Evolutionary conservation across 2,329 filamentous ascomycete genomes (phyloP).

Genomic region (Sarocladium strictum): DNA sequence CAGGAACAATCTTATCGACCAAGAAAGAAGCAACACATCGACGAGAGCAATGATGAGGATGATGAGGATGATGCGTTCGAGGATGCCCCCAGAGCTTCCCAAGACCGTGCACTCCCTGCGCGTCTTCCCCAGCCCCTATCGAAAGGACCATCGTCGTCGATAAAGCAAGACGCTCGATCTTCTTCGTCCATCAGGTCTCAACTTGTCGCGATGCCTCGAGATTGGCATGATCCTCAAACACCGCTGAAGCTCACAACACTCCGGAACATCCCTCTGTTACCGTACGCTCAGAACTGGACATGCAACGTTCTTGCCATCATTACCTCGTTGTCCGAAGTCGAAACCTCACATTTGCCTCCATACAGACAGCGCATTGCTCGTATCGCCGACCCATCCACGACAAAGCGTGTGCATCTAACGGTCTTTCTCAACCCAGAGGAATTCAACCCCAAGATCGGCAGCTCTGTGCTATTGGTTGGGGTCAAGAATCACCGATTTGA

Average conservation of each 20-base stretch:
- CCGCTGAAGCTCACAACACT: slow-evolving; percentile 48
- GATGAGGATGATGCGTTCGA: slow-evolving; percentile 5
- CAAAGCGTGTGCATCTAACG: slow-evolving; percentile 46
- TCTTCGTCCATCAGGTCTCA: slow-evolving; percentile 11
- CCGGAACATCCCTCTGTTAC: slow-evolving; percentile 42
- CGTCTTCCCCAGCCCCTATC: neutral
- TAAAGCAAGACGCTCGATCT: slow-evolving; percentile 11
- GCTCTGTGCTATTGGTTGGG: slow-evolving; percentile 43
- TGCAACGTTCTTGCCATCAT: slow-evolving; percentile 50
- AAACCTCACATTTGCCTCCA: slow-evolving; percentile 43
- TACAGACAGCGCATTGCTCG: slow-evolving; percentile 46
- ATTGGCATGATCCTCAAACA: slow-evolving; percentile 33
- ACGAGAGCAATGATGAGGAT: slow-evolving; percentile 1
- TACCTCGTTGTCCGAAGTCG: slow-evolving; percentile 38
- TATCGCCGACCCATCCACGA: slow-evolving; percentile 44
- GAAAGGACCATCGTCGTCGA: neutral
- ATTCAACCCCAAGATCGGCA: slow-evolving; percentile 42
- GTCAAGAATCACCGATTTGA: slow-evolving; percentile 55
- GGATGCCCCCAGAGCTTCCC: slow-evolving; percentile 17
- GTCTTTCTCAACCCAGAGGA: slow-evolving; percentile 47
- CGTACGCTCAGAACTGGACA: slow-evolving; percentile 53
- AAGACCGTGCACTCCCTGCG: neutral
- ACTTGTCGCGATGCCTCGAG: slow-evolving; percentile 30
- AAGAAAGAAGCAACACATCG: neutral
- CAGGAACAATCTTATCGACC: neutral